Base-by-base conservation (phyloP, 805 yeast genomes). In the Ogataea nitratoaversa region DNA sequence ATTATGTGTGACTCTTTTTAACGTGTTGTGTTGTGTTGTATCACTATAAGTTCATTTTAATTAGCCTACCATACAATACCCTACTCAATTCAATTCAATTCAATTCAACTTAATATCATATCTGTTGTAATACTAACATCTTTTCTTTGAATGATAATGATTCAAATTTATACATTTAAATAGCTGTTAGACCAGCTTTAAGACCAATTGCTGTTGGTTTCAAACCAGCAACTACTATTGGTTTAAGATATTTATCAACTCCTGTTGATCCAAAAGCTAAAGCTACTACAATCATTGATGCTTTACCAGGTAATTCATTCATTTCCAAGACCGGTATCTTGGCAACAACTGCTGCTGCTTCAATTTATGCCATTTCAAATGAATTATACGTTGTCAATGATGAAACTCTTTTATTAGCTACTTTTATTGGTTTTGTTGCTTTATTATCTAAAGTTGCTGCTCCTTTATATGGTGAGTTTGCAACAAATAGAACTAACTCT, bases 381-480 rank as follows among this genome's bases (percentile, higher is more conserved):
- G 95, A 88, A 68, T 76, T 93, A 54, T 83, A 90, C 70, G 86
- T 93, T 54, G 75, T 93, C 61, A 95, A 91, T 69, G 97, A 89
- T 63, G 99, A 93, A 77, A 76, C 96, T 60, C 78, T 88, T 55
- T 73, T 93, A 66, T 76, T 89, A 40, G 78, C 76, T 48, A 82
- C 95, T 46, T 93, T 93, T 68, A 66, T 79, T 44, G 84, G 86
- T 48, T 84, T 91, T 67, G 65, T 82, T 50, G 82, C 75, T 50
- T 72, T 89, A 56, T 72, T 79, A 55, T 85, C 90, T 60, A 91
- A 90, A 74, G 79, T 82, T 56, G 82, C 86, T 57, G 96, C 96
- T 46, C 99, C 99, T 59, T 77, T 84, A 62, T 93, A 90, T 76
- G 87, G 87, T 58, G 93, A 85, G 61, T 87, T 91, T 83, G 98